These are phyloP conservation scores for Suillus paluster DNA, from an alignment of 768 basidiomycete genomes.

Conservation along the genomic window DNA sequence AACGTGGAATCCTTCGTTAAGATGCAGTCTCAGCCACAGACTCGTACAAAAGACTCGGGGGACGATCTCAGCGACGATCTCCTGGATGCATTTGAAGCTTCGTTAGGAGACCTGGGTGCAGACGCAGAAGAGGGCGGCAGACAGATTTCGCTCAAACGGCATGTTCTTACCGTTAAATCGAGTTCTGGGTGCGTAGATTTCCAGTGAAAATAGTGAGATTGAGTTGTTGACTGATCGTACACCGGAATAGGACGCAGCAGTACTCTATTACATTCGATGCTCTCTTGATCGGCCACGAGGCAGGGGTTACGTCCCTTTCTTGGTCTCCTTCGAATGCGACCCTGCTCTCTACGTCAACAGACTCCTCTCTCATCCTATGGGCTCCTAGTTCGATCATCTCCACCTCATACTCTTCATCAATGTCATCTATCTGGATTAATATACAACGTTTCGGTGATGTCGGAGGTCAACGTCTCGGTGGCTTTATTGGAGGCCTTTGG, in stretches of 20 bases:
- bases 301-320: constrained; percentile 83
- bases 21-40: constrained; percentile 14
- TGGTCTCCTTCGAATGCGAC: constrained; percentile 67
- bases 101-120: constrained; percentile 62
- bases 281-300: constrained; percentile 94
- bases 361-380: constrained; percentile 97
- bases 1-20: constrained; percentile 63
- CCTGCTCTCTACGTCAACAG: constrained; percentile 91
- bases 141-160: constrained; percentile 89
- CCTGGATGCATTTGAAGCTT: constrained; percentile 86
- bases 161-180: constrained; percentile 71
- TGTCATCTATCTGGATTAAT: constrained; percentile 82
- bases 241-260: constrained; percentile 43
- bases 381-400: constrained; percentile 63
- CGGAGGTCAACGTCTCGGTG: constrained; percentile 87
- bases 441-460: constrained; percentile 92
- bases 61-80: constrained; percentile 66
- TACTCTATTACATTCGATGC: constrained; percentile 92
- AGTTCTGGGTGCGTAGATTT: constrained; percentile 40
- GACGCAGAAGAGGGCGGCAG: constrained; percentile 80
- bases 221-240: constrained; percentile 8
- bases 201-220: not conserved
- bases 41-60: constrained; percentile 23
- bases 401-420: constrained; percentile 43
- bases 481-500: constrained; percentile 94